Evolutionary conservation across 805 yeast species (phyloP), one percentile per base, ranked within the genome.

Genomic region (Kodamaea sagamina): DNA sequence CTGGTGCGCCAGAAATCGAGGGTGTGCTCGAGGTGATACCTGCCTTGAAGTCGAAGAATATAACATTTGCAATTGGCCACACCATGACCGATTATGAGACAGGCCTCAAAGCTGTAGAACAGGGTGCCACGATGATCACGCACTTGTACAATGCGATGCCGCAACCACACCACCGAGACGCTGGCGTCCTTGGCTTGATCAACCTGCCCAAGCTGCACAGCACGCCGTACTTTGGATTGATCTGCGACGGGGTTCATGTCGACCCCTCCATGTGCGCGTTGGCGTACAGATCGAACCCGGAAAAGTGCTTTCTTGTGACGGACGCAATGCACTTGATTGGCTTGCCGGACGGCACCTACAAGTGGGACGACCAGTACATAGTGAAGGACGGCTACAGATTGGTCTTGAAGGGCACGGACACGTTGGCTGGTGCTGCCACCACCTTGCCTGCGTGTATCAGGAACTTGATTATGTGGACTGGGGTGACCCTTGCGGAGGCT

Each of bases 131-230:
- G n/a, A 78, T 79, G 82, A 65, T 79, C 43, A 79, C 84, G 3
- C 84, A 79, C 53, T 65, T 79, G 41, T 79, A 75, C 59, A 79
- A 79, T 51, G 84, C 84, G 50, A 79, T 79, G 84, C 80, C 81
- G 3, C 74, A 61, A 62, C 80, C 79, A 6, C 82, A 77, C 52
- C 83, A 78, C 53, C 63, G 84, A 51, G 77, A 78, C 40, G 77
- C 76, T 8, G 82, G 84, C 10, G 73, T 78, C 15, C 69, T 77
- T 26, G 84, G 84, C 2, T 62, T 78, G 25, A 58, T 72, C 6
- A 64, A 67, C 9, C 62, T 61, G 10, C 61, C 71, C 4, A 32
- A 57, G 4, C n/a, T n/a, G n/a, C 41, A 56, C 15, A 46, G 55
- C 8, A 51, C 57, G 18, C 83, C 83, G 13, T 77, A 61, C 49